Conservation (phyloP, 257 asterid genomes). For the Solanum acaule region DNA sequence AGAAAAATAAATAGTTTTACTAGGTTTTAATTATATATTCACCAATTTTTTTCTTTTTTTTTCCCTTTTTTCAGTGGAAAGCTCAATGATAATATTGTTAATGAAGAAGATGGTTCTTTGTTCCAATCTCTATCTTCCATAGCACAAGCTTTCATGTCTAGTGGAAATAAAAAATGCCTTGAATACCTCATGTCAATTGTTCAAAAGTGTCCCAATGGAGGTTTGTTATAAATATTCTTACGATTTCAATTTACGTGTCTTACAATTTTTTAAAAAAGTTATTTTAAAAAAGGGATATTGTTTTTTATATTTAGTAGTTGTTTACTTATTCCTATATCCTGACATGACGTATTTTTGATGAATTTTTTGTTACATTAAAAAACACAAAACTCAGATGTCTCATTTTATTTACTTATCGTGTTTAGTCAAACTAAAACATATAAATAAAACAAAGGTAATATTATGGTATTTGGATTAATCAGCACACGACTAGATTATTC, state of each 20-base stretch:
- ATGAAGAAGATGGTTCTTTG: constrained; percentile 21
- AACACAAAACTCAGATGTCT: not conserved
- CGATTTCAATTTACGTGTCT: not conserved
- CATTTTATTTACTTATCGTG: not conserved
- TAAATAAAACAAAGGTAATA: too few relatives aligned
- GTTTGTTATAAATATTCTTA: not conserved
- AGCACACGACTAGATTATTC: not conserved
- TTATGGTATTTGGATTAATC: not conserved
- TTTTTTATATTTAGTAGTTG: not conserved
- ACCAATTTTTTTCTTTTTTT: not conserved
- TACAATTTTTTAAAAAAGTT: too few relatives aligned
- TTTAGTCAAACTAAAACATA: not conserved
- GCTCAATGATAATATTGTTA: not conserved
- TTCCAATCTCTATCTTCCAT: constrained; percentile 49
- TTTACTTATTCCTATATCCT: not conserved
- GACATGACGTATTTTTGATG: not conserved
- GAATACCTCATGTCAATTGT: constrained; percentile 25
- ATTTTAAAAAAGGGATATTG: too few relatives aligned
- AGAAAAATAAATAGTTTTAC: not conserved
- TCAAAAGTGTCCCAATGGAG: constrained; percentile 37
- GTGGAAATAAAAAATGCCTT: constrained; percentile 15
- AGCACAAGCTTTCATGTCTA: constrained; percentile 31
- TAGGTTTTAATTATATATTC: not conserved
- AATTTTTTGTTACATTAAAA: not conserved
- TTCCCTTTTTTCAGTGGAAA: constrained; percentile 12